These are phyloP conservation scores for Hymenoscyphus albidus DNA, from an alignment of 2,329 filamentous ascomycete genomes.

Conservation along the genomic window DNA sequence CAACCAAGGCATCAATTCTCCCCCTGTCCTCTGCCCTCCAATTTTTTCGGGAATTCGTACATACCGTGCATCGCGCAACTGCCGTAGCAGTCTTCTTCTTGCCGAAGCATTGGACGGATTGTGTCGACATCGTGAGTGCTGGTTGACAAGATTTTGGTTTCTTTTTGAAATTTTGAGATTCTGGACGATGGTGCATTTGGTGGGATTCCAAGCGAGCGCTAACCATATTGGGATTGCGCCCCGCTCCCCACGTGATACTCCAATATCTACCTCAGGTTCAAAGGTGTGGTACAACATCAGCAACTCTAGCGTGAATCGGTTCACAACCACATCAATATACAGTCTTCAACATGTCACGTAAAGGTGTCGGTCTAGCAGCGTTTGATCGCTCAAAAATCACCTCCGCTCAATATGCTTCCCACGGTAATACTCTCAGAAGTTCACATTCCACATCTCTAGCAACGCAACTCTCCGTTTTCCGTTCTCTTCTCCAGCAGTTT, in stretches of 20 bases:
- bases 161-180: not conserved
- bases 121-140: conserved; percentile 50
- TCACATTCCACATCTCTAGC: conserved; percentile 81
- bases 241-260: conserved; percentile 1
- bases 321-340: not conserved
- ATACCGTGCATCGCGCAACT: conserved; percentile 77
- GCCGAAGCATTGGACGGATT: conserved; percentile 97
- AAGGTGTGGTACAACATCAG: not conserved
- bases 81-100: conserved; percentile 83
- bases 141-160: not conserved
- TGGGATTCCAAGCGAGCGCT: conserved; percentile 7
- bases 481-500: conserved; percentile 91
- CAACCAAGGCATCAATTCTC: not conserved
- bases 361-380: conserved; percentile 85
- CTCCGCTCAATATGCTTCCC: conserved; percentile 82
- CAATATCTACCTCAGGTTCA: not conserved
- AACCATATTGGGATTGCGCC: conserved; percentile 1
- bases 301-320: not conserved
- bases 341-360: conserved; percentile 56
- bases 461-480: conserved; percentile 93
- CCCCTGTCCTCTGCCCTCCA: not conserved
- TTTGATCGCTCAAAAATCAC: conserved; percentile 83
- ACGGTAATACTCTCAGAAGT: conserved; percentile 81
- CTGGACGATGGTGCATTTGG: not conserved
- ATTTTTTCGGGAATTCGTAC: conserved; percentile 19